A percentile compares a stretch with the other conserved stretches of the same genome.
These are phyloP conservation scores for Pilasporangium apinafurcum DNA, from an alignment of 352 stramenopile species.

Conservation along the genomic window DNA sequence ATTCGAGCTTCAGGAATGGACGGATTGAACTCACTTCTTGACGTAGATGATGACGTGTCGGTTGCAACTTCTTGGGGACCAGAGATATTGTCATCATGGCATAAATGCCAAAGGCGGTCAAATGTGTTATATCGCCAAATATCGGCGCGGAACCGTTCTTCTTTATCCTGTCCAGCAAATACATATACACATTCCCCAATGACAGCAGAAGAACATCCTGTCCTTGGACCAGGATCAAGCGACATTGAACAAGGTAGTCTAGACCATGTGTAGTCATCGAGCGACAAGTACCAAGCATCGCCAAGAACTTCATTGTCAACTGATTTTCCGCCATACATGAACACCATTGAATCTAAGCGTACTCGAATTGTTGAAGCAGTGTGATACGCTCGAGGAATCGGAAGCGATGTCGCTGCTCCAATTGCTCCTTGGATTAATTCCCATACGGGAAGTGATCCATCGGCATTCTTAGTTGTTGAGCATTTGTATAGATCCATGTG, in stretches of 20 bases:
- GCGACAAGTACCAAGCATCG: conserved; percentile 76
- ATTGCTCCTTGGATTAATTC: conserved; percentile 65
- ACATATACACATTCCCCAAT: conserved; percentile 83
- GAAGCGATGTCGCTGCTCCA: conserved; percentile 57
- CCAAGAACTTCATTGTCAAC: conserved; percentile 65
- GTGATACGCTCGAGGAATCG: conserved; percentile 61
- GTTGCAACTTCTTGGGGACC: conserved; percentile 11
- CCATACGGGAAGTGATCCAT: conserved; percentile 70
- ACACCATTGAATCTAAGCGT: conserved; percentile 71
- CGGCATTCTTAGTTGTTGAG: conserved; percentile 37
- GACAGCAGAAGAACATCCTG: conserved; percentile 57
- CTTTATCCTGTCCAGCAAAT: conserved; percentile 76
- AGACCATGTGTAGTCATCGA: conserved; percentile 81
- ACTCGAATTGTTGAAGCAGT: conserved; percentile 55
- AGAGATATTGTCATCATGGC: conserved; percentile 72
- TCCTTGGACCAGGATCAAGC: conserved; percentile 62
- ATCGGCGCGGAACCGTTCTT: conserved; percentile 70
- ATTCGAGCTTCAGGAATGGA: conserved; percentile 41
- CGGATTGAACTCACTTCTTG: conserved; percentile 34
- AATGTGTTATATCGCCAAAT: conserved; percentile 87
- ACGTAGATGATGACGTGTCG: conserved; percentile 2
- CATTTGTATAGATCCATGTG: conserved; percentile 87
- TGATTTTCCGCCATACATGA: conserved; percentile 79
- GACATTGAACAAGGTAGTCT: conserved; percentile 65
- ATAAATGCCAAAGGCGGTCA: conserved; percentile 82